phyloP scores from a whole-genome alignment of 1,139 yeast genomes.

The Geotrichum restrictum region DNA sequence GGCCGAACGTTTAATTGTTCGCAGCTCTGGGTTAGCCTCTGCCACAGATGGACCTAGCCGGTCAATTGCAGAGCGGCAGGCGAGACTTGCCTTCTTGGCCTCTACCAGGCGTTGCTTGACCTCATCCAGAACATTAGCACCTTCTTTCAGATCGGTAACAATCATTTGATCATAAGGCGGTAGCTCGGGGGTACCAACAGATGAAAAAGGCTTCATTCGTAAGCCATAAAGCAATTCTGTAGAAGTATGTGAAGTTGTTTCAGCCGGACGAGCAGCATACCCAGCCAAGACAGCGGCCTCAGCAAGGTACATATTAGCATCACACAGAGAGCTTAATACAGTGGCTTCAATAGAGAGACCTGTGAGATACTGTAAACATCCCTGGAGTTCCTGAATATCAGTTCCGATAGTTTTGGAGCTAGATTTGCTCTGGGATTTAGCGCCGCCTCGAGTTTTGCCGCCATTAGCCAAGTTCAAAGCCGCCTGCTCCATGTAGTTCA shows the following conservation, averaged over 20 bases:
- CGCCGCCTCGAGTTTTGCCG: conserved; percentile 22
- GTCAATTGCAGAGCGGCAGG: conserved; percentile 27
- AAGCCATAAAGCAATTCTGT: conserved; percentile 56
- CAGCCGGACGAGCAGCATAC: conserved; percentile 24
- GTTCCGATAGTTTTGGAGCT: neutral
- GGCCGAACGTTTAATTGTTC: conserved; percentile 34
- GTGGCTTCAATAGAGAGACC: conserved; percentile 41
- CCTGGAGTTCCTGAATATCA: conserved; percentile 11
- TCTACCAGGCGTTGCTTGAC: conserved; percentile 2
- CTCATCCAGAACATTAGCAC: neutral
- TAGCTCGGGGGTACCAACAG: conserved; percentile 70
- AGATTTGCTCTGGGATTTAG: neutral
- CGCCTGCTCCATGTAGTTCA: conserved; percentile 43
- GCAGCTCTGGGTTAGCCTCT: conserved; percentile 31
- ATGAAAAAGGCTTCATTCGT: conserved; percentile 77
- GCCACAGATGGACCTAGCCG: conserved; percentile 23
- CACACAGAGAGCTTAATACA: conserved; percentile 40
- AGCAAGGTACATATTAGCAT: conserved; percentile 42
- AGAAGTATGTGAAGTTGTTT: conserved; percentile 42
- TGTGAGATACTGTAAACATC: conserved; percentile 29
- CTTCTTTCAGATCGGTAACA: neutral
- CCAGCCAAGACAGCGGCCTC: conserved; percentile 41
- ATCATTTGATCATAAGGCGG: conserved; percentile 13
- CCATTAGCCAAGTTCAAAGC: conserved; percentile 34
- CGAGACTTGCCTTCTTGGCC: conserved; percentile 9